A percentile compares a stretch with the other conserved stretches of the same genome.
These are phyloP conservation scores for Ceratobasidium sp. DNA, from an alignment of 1,284 basidiomycete genomes.

Conservation along the genomic window DNA sequence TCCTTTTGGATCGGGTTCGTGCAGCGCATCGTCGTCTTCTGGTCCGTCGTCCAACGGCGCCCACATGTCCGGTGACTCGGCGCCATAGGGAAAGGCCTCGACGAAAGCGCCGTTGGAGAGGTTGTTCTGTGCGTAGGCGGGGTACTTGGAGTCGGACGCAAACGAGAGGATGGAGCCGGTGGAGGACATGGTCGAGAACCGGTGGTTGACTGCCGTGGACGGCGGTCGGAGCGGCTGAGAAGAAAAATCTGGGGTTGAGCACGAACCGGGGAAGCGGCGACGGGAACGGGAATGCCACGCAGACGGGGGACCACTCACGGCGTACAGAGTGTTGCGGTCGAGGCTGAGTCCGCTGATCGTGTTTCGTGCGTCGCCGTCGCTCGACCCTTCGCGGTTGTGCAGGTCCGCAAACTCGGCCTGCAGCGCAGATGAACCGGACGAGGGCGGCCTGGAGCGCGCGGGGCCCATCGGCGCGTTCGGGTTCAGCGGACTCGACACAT, in stretches of 20 bases:
- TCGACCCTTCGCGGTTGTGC: constrained; percentile 1
- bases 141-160: constrained; percentile 45
- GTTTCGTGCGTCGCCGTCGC: constrained; percentile 14
- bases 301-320: constrained; percentile 22
- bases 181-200: constrained; percentile 46
- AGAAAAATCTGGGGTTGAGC: constrained; percentile 13
- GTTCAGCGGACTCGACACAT: constrained; percentile 30
- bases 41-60: constrained; percentile 32
- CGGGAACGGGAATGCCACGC: constrained; percentile 15
- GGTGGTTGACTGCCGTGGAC: constrained; percentile 41
- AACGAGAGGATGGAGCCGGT: constrained; percentile 46
- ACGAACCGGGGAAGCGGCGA: neutral
- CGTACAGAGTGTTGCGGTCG: constrained; percentile 20
- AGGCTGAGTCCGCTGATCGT: neutral
- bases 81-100: constrained; percentile 30
- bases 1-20: constrained; percentile 46
- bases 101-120: constrained; percentile 32
- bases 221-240: constrained; percentile 34
- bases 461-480: constrained; percentile 6
- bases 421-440: constrained; percentile 12
- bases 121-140: constrained; percentile 41
- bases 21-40: constrained; percentile 47
- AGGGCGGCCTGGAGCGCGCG: constrained; percentile 19
- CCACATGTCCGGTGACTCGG: constrained; percentile 32
- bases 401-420: constrained; percentile 18